Evolutionary conservation across 495 filamentous ascomycete genomes (phyloP).

Genomic region (Trichoderma virens): DNA sequence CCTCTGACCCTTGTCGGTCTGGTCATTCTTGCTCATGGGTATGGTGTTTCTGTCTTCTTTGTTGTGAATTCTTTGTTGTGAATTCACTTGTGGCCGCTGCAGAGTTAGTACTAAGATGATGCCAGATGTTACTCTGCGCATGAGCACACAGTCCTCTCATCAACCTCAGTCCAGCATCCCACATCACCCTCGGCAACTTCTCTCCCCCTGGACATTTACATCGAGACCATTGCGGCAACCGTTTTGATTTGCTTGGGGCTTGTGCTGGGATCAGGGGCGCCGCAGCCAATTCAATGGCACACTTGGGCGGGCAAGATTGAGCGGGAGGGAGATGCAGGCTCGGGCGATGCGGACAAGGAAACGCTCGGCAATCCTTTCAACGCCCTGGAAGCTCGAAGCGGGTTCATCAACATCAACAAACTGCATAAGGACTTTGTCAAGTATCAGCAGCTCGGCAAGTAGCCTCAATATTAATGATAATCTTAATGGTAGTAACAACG

Average conservation of each 20-base stretch:
- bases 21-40: constrained; percentile 67
- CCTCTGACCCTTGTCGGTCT: constrained; percentile 56
- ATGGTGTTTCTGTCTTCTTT: constrained; percentile 23
- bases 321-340: constrained; percentile 61
- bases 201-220: constrained; percentile 68
- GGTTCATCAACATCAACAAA: constrained; percentile 50
- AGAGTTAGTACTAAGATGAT: constrained; percentile 3
- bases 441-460: constrained; percentile 37
- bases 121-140: constrained; percentile 77
- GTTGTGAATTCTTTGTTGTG: constrained; percentile 5
- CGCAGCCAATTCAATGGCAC: constrained; percentile 73
- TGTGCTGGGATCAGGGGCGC: constrained; percentile 57
- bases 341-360: constrained; percentile 50
- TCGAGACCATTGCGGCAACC: constrained; percentile 69
- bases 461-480: neutral
- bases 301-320: constrained; percentile 81
- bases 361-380: constrained; percentile 44
- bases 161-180: constrained; percentile 43
- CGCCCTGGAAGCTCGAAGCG: constrained; percentile 36
- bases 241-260: constrained; percentile 60
- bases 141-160: constrained; percentile 67
- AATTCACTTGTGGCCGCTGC: too few relatives aligned
- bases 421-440: constrained; percentile 70
- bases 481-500: neutral
- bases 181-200: constrained; percentile 32